These are phyloP conservation scores for Solanum hybrid DNA, from an alignment of 305 asterid species.

Conservation along the genomic window DNA sequence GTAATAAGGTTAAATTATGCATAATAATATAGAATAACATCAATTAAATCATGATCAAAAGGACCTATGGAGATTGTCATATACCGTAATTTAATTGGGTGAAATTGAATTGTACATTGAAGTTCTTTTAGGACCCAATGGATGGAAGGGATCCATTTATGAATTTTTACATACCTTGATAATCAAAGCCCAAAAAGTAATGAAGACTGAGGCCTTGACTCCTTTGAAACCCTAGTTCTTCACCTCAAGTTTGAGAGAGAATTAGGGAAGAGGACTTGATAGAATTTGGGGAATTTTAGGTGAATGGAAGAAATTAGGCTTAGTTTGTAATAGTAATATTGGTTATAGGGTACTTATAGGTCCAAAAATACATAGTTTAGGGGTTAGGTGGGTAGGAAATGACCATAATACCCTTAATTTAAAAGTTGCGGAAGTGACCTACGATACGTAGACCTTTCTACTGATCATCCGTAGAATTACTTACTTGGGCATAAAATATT, in stretches of 20 bases:
- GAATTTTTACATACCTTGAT: too few relatives aligned
- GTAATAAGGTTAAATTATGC: neutral
- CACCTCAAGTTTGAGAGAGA: neutral
- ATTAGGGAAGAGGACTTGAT: neutral
- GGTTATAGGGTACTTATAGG: neutral
- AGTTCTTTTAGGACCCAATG: neutral
- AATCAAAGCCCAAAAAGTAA: too few relatives aligned
- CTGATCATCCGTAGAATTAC: neutral
- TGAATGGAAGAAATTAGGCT: neutral
- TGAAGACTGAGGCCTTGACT: too few relatives aligned
- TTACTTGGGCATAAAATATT: neutral
- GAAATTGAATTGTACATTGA: neutral
- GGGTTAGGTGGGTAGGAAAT: neutral
- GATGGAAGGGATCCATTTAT: neutral
- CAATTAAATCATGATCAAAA: neutral
- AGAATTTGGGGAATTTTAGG: neutral
- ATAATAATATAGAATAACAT: neutral
- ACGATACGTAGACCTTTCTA: neutral
- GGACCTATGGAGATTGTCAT: neutral
- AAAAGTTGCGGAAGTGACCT: neutral
- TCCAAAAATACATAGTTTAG: neutral
- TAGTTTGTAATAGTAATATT: neutral
- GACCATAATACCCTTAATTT: neutral
- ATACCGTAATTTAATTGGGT: neutral
- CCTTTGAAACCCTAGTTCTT: neutral